Base-by-base conservation (phyloP, 345 rosid genomes). In the Salix udensis region DNA sequence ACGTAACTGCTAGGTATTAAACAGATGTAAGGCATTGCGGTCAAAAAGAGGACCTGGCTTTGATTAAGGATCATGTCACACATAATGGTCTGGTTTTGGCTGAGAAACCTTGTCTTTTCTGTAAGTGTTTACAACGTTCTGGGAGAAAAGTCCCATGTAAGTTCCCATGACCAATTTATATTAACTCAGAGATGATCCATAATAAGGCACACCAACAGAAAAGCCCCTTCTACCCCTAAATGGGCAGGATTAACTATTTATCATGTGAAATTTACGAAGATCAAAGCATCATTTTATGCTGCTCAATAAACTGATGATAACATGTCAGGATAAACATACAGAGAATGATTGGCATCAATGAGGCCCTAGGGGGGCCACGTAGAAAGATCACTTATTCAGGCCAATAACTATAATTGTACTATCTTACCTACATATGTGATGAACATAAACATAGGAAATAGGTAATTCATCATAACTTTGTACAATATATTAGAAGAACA, bases 381-480 rank as follows among this genome's bases (percentile, higher is more conserved):
- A 50, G 58, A 46, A 46, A 50, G 58, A 50, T 50, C 58, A 50
- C 58, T 50, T 50, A 18, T 50, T 50, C 58, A 6, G 23, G 58
- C 58, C n/a, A 50, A 50, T 50, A 50, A 50, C 58, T 18, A 21
- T 21, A 50, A 18, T 50, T 50, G n/a, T 50, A 18, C n/a, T 50
- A 50, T 40, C 46, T 42, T 10, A 50, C 58, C 0, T 0, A 16
- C 58, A 18, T 50, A 50, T 50, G 21, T 50, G 58, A 2, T 50
- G 23, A 50, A 50, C 58, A 18, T 50, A 50, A 19, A 5, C n/a
- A 7, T 24, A 21, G 36, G 72, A 13, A 44, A 23, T 48, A 23
- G n/a, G 65, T 68, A 74, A 50, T 67, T 62, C 10, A 44, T 28
- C 73, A 26, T 28, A 73, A 74, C 44, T 66, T 53, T 74, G 44